Base-by-base conservation (phyloP, 176 grass and related monocot species). In the Panicum miliaceum region DNA sequence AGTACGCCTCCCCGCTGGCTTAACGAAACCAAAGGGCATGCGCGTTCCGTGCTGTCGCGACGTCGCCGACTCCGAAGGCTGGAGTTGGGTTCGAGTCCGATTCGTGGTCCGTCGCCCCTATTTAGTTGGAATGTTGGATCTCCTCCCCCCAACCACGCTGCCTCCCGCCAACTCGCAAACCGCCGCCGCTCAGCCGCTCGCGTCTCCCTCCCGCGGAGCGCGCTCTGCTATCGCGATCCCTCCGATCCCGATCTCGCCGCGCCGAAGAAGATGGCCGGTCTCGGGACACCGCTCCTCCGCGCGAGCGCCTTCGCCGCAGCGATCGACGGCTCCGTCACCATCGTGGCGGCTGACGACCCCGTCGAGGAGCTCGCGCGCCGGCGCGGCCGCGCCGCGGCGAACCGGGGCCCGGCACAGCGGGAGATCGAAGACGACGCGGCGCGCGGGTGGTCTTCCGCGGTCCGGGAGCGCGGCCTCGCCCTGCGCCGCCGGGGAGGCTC, bases 381-480 rank as follows among this genome's bases (percentile, higher is more conserved):
- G 9, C 20, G 66, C 37, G 6, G 6, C 16, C 14, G 34, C 16
- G 16, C 19, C 62, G 32, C 42, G 42, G 42, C 42, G 42, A 45
- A 3, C 4, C 8, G 37, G 20, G 20, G 1, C 10, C 19, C 43
- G 22, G 38, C 22, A 11, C 22, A 12, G 25, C 9, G 22, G 22
- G 37, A 11, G 40, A 32, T 32, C 2, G 38, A 13, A 18, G 19
- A 10, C 10, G 68, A 47, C 68, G 23, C 23, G n/a, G 42, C 68
- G n/a, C 23, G 13, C 5, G 68, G 68, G 22, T 72, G 42, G 68
- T 72, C 68, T 5, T 72, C 68, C 68, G 68, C 68, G 12, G 42
- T 48, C 42, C 5, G 4, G 23, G 68, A 72, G 42, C 68, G 68
- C 68, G 43, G 69, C 69, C 69, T 72, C 69, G 13, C 13, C 12